Evolutionary conservation across 129 eudicot genomes (phyloP), one percentile per base, ranked within the genome.

Genomic region (Saposhnikovia divaricata): DNA sequence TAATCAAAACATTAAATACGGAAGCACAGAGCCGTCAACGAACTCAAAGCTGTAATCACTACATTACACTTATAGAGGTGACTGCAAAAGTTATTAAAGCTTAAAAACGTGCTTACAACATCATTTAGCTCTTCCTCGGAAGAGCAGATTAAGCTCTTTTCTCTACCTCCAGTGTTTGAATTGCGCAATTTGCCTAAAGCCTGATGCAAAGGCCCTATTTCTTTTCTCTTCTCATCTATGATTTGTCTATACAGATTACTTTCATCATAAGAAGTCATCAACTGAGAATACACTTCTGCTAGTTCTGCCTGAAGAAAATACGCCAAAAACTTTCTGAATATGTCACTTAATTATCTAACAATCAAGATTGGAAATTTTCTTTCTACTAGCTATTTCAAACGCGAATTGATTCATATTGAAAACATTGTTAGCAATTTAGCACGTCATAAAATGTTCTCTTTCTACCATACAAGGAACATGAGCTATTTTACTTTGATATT

Each of bases 211-310:
- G 90, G 90, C 79, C 84, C 85, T 84, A 81, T 89, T 72, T 78
- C 86, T 61, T 81, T 84, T 53, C 78, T 84, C 74, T 86, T 89
- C 79, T 88, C 96, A 77, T 90, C 91, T 80, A 94, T 88, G 23
- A 86, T 82, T 34, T 79, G 34, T 80, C 83, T 63, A 74, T 77
- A 91, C 78, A 87, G 93, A 81, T 86, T 86, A 31, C 81, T 88
- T 77, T 91, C 97, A 44, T 48, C 90, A 82, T 53, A 68, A 25
- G 81, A 23, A 31, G 83, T 76, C 78, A 61, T 85, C 74, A 88
- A 73, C 75, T 86, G 87, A 59, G 70, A 82, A 40, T 83, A 72
- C 72, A 90, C 55, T 84, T 91, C 85, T 6, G 89, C 80, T 65
- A 88, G 83, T n/a, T 85, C 93, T 6, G 90, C 84, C 98, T 94